A percentile compares a stretch with the other conserved stretches of the same genome.
Conservation (phyloP, 2,329 filamentous ascomycete species). For the Alternaria ethzedia region DNA sequence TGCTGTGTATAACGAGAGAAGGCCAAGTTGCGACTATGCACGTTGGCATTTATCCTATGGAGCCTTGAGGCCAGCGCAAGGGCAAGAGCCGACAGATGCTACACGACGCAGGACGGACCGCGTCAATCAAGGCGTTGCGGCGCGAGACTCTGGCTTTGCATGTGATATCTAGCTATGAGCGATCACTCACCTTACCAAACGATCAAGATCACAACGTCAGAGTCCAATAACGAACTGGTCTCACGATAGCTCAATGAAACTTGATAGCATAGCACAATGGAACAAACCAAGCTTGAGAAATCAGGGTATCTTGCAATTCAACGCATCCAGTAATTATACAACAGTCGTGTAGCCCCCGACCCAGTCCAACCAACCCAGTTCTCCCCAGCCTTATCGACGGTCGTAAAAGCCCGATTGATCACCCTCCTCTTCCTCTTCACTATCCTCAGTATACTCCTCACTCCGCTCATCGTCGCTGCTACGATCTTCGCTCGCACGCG, state of each 20-base stretch:
- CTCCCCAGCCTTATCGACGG: conserved; percentile 12
- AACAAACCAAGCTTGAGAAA: neutral
- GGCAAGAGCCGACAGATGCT: neutral
- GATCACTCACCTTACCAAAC: neutral
- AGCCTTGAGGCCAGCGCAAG: neutral
- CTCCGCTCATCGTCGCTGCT: conserved; percentile 38
- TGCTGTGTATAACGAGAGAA: neutral
- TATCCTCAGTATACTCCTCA: conserved; percentile 35
- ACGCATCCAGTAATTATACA: conserved; percentile 1
- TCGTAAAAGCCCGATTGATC: conserved; percentile 35
- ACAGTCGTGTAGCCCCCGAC: neutral
- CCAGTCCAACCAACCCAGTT: neutral
- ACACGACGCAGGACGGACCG: neutral
- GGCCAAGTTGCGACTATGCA: neutral
- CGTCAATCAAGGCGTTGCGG: conserved; percentile 1
- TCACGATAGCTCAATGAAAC: neutral
- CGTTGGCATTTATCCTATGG: neutral
- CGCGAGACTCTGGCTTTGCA: neutral
- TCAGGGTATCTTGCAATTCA: conserved; percentile 13
- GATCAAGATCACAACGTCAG: neutral
- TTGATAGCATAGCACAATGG: neutral
- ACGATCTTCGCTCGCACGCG: conserved; percentile 35
- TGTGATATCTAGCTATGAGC: neutral
- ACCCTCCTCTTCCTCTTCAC: conserved; percentile 25
- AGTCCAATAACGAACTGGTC: neutral